Evolutionary conservation across 331 rosid genomes (phyloP).

Genomic region (Prunus yedoensis): DNA sequence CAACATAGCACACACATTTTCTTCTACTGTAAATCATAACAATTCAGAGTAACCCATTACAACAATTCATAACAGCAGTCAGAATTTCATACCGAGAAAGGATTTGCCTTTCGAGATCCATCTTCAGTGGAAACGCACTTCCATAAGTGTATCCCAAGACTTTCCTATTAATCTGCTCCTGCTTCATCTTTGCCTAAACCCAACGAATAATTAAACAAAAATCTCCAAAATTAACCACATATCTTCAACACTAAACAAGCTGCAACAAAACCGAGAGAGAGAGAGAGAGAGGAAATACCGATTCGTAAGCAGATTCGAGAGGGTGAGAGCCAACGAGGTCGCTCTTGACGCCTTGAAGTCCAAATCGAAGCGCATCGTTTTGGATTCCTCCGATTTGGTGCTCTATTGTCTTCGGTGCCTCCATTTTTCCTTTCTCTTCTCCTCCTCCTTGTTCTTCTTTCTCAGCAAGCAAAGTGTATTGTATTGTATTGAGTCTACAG

Average conservation of each 20-base stretch:
- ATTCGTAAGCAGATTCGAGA: constrained; percentile 61
- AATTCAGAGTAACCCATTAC: background rate
- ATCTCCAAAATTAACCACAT: background rate
- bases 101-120: constrained; percentile 74
- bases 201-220: background rate
- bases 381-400: constrained; percentile 86
- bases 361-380: constrained; percentile 74
- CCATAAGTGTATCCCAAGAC: constrained; percentile 59
- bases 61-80: background rate
- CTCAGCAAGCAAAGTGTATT: constrained; percentile 6
- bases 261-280: background rate
- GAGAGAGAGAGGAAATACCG: constrained; percentile 39
- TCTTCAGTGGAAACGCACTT: constrained; percentile 72
- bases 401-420: constrained; percentile 54
- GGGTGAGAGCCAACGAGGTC: no score
- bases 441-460: constrained; percentile 17
- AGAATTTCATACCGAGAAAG: constrained; percentile 55
- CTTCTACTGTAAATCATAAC: background rate
- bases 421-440: constrained; percentile 34
- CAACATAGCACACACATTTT: background rate
- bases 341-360: no score
- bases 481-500: background rate
- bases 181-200: constrained; percentile 40
- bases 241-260: constrained; percentile 4
- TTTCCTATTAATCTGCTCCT: constrained; percentile 60